phyloP scores from a whole-genome alignment of 495 filamentous ascomycete species.

The Venustampulla echinocandica region DNA sequence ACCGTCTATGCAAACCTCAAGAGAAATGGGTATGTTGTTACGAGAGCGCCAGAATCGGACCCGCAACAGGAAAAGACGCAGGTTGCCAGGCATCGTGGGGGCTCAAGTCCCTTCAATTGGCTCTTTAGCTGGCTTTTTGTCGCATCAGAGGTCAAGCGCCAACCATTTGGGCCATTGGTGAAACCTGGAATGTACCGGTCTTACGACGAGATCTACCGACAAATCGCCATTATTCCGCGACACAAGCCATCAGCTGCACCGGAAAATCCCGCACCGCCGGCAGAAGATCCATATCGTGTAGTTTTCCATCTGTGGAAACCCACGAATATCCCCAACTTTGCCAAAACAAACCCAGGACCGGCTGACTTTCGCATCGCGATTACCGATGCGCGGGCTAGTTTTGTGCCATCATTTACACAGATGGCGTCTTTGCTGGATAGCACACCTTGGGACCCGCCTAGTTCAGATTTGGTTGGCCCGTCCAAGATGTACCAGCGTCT shows the following conservation, averaged over 20 bases:
- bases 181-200: conserved; percentile 68
- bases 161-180: conserved; percentile 57
- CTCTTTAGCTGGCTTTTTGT: conserved; percentile 19
- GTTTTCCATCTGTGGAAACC: conserved; percentile 77
- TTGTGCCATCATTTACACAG: conserved; percentile 63
- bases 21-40: conserved; percentile 72
- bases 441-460: conserved; percentile 56
- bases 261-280: conserved; percentile 9
- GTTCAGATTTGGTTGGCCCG: conserved; percentile 35
- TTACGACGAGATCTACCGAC: conserved; percentile 69
- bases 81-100: neutral
- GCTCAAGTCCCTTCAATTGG: conserved; percentile 19
- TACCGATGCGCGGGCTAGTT: conserved; percentile 60
- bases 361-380: conserved; percentile 82
- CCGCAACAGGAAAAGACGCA: neutral
- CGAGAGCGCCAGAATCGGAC: conserved; percentile 46
- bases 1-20: conserved; percentile 79
- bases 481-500: conserved; percentile 52
- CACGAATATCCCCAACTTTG: conserved; percentile 47
- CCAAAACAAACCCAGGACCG: conserved; percentile 61
- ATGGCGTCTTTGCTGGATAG: conserved; percentile 58
- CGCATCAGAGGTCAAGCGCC: conserved; percentile 9
- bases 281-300: conserved; percentile 55
- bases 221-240: conserved; percentile 64
- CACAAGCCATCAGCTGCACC: conserved; percentile 48